phyloP scores from a whole-genome alignment of 495 filamentous ascomycete genomes.

The Diplogelasinospora grovesii region DNA sequence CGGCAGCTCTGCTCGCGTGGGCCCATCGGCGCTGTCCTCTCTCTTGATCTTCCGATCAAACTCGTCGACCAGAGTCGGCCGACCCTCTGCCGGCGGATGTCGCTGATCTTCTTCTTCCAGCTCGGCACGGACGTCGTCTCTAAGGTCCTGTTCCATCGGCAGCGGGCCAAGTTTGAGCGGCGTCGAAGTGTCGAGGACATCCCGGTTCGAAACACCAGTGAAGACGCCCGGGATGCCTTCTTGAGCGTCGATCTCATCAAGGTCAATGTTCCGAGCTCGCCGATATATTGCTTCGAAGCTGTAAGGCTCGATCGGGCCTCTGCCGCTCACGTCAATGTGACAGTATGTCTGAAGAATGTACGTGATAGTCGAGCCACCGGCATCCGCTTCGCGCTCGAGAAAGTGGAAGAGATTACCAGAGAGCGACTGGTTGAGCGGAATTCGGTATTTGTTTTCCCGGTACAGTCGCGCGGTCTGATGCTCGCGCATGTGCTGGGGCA shows the following conservation, averaged over 20 bases:
- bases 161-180: slow-evolving; percentile 70
- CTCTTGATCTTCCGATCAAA: slow-evolving; percentile 81
- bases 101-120: slow-evolving; percentile 71
- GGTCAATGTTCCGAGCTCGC: slow-evolving; percentile 40
- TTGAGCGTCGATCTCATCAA: slow-evolving; percentile 70
- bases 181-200: slow-evolving; percentile 50
- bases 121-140: slow-evolving; percentile 74
- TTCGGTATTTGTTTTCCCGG: slow-evolving; percentile 71
- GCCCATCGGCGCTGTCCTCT: slow-evolving; percentile 80
- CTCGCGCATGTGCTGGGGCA: slow-evolving; percentile 69
- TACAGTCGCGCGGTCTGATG: slow-evolving; percentile 71
- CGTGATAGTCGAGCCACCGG: slow-evolving; percentile 70
- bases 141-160: slow-evolving; percentile 70
- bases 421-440: slow-evolving; percentile 76
- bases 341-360: slow-evolving; percentile 68
- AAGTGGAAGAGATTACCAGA: slow-evolving; percentile 78
- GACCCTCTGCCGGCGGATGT: slow-evolving; percentile 59
- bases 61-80: slow-evolving; percentile 62
- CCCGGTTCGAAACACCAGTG: slow-evolving; percentile 73
- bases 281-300: slow-evolving; percentile 77
- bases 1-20: slow-evolving; percentile 68
- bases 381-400: slow-evolving; percentile 71
- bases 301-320: slow-evolving; percentile 67
- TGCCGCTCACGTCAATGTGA: slow-evolving; percentile 64
- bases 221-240: slow-evolving; percentile 92